Conservation (phyloP, 768 basidiomycete species). For the Agaricus bisporus region DNA sequence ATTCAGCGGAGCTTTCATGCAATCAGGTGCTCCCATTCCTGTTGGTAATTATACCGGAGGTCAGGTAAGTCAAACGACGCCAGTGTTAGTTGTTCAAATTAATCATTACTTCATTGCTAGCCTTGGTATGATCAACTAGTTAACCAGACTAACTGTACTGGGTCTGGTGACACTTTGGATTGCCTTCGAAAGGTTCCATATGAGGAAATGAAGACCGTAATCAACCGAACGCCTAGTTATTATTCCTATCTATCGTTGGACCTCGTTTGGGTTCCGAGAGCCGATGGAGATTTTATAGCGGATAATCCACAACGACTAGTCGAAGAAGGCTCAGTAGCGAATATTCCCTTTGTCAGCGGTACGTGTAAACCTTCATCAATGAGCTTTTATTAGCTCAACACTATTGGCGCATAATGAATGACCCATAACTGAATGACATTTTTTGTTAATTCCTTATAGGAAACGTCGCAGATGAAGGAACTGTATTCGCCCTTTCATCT, state of each 20-base stretch:
- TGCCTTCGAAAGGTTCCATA: constrained; percentile 37
- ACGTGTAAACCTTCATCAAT: background rate
- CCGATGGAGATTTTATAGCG: constrained; percentile 43
- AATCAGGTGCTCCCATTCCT: constrained; percentile 32
- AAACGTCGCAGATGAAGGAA: constrained; percentile 54
- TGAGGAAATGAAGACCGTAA: constrained; percentile 20
- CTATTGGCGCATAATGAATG: too few species aligned
- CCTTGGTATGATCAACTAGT: constrained; percentile 36
- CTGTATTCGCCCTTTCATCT: constrained; percentile 37
- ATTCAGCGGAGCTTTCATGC: constrained; percentile 41
- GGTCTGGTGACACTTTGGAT: constrained; percentile 27
- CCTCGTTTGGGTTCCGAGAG: constrained; percentile 40
- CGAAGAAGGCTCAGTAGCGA: constrained; percentile 35
- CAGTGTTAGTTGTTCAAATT: background rate
- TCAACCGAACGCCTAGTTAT: constrained; percentile 21
- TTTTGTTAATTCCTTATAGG: constrained; percentile 18
- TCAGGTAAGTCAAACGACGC: constrained; percentile 17
- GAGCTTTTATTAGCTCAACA: too few species aligned
- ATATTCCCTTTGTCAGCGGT: constrained; percentile 41
- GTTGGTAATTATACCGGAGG: constrained; percentile 22
- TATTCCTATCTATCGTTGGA: constrained; percentile 30
- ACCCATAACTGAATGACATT: too few species aligned
- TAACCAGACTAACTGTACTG: constrained; percentile 27
- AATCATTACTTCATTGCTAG: constrained; percentile 3
- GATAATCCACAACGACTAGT: constrained; percentile 38